These are phyloP conservation scores for Arabis alpina DNA, from an alignment of 345 rosid species.

Conservation along the genomic window DNA sequence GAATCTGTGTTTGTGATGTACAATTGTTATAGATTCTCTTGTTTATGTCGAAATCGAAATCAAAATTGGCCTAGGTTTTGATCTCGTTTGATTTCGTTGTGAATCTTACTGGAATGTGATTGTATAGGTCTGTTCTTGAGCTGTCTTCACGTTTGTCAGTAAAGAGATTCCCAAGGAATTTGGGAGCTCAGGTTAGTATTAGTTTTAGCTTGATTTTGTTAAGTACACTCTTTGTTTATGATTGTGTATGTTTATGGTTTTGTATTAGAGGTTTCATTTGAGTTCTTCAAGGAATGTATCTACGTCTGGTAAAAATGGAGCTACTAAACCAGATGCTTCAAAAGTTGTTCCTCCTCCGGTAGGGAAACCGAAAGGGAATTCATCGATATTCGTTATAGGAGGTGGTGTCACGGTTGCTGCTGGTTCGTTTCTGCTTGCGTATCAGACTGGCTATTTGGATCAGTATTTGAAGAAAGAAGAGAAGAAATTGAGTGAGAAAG, in stretches of 20 bases:
- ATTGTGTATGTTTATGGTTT: constrained; percentile 31
- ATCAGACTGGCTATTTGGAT: constrained; percentile 67
- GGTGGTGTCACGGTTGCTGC: constrained; percentile 53
- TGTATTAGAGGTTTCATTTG: constrained; percentile 47
- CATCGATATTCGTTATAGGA: constrained; percentile 55
- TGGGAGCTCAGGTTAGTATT: constrained; percentile 53
- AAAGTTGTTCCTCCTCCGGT: constrained; percentile 42
- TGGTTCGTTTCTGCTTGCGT: constrained; percentile 57
- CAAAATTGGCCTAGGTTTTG: constrained; percentile 18
- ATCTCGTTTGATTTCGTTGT: constrained; percentile 2
- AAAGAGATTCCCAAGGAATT: constrained; percentile 53
- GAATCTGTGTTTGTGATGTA: background rate
- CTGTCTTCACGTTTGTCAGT: constrained; percentile 57
- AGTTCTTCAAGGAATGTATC: constrained; percentile 59
- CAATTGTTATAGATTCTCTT: constrained; percentile 21
- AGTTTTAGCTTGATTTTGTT: background rate
- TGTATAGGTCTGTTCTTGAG: constrained; percentile 66
- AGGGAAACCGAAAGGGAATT: constrained; percentile 51
- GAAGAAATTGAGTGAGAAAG: constrained; percentile 37
- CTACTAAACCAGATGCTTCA: constrained; percentile 43
- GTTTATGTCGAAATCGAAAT: background rate
- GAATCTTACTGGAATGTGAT: constrained; percentile 20
- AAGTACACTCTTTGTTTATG: constrained; percentile 7
- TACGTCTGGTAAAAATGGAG: constrained; percentile 52
- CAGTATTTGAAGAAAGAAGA: constrained; percentile 47